Conservation (phyloP, 2,329 filamentous ascomycete genomes). For the Xylaria polymorpha region DNA sequence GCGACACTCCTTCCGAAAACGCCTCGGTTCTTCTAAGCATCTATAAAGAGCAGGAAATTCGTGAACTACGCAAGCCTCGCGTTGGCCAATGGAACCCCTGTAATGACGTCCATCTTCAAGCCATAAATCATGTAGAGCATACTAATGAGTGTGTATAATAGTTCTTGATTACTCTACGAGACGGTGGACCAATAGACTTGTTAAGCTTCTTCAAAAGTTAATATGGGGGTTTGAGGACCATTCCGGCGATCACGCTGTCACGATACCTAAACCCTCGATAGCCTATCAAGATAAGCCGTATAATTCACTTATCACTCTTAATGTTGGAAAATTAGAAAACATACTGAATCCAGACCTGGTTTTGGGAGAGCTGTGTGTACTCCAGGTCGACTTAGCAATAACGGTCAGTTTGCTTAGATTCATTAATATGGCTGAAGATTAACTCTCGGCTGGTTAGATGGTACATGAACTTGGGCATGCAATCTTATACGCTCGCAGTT, state of each 20-base stretch:
- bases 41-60: neutral
- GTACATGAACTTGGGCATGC: constrained; percentile 18
- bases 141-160: neutral
- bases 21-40: neutral
- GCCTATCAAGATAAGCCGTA: neutral
- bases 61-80: neutral
- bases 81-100: neutral
- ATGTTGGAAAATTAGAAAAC: neutral
- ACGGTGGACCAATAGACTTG: neutral
- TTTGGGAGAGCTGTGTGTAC: neutral
- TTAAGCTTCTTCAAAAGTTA: neutral
- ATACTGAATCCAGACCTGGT: neutral
- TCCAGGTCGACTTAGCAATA: neutral
- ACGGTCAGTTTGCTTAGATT: constrained; percentile 1
- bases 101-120: neutral
- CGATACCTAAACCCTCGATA: neutral
- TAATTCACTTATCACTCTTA: neutral
- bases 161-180: neutral
- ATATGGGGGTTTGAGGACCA: neutral
- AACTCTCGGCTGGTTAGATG: neutral
- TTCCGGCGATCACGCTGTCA: neutral
- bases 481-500: neutral
- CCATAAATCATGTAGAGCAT: neutral
- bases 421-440: neutral
- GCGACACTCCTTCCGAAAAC: neutral